Evolutionary conservation across 257 asterid genomes (phyloP), one percentile per base, ranked within the genome.

Genomic region (Solanum virginianum): DNA sequence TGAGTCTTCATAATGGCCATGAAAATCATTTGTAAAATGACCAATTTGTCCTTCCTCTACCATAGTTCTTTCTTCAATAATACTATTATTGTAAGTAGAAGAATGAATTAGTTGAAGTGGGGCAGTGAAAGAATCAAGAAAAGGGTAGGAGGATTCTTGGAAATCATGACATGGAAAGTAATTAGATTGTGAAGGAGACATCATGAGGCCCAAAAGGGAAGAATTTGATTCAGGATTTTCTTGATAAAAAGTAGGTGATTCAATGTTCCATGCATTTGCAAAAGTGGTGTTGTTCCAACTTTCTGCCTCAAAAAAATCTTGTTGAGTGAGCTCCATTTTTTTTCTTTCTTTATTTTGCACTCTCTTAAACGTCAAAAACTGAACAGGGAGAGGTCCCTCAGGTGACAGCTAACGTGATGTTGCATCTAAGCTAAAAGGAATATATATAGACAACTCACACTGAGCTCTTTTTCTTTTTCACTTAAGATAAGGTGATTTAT

Each of bases 271-370:
- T 83, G 80, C 49, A 68, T 54, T 85, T 4, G 89, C 86, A 68
- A 90, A 87, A 86, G 89, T 82, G 80, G 88, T 80, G 80, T 80
- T 70, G 17, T 41, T 84, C 94, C 92, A 91, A 32, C 47, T 89
- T 79, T 90, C 92, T 13, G 90, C 98, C 83, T 94, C 97, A 26
- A 93, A 71, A 56, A 93, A 85, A 16, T 89, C 91, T 9, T 85
- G 84, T 59, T 91, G 90, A 82, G 89, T 80, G 7, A 90, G 75
- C 91, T 92, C 97, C 97, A 92, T 92, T 83, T 87, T 62, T 88
- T 85, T 84, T 89, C 86, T 71, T 72, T 82, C 81, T 16, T 39
- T 0, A 8, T 4, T 36, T 39, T 80, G 75, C 83, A 63, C 85
- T 85, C 85, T 84, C 81, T 74, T 56, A 80, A 74, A 66, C 83